Evolutionary conservation across 768 basidiomycete genomes (phyloP).

Genomic region (Panus rudis): DNA sequence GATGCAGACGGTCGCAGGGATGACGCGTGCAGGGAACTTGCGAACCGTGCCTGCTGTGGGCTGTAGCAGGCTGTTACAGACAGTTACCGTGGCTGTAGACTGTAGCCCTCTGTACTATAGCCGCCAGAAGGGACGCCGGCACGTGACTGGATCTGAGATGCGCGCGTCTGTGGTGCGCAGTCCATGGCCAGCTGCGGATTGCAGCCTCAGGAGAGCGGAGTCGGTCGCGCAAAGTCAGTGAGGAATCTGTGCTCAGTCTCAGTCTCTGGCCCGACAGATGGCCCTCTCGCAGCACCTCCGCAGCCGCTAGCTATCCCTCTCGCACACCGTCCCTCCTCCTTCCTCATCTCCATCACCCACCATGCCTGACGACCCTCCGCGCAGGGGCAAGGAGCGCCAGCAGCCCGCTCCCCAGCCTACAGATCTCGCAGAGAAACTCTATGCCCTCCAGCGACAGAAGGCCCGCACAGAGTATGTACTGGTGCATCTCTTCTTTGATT

Average conservation of each 20-base stretch:
- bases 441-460: constrained; percentile 59
- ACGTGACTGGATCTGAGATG: constrained; percentile 1
- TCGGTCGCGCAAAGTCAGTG: constrained; percentile 5
- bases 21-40: too few species aligned
- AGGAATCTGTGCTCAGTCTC: constrained; percentile 9
- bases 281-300: too few species aligned
- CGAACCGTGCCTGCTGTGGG: too few species aligned
- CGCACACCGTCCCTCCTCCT: constrained; percentile 95
- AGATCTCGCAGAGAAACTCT: constrained; percentile 56
- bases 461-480: constrained; percentile 43
- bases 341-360: constrained; percentile 85
- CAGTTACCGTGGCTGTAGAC: too few species aligned
- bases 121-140: constrained; percentile 1
- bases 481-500: background rate
- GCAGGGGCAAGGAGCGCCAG: constrained; percentile 30
- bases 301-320: constrained; percentile 18
- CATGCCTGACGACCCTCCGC: constrained; percentile 20
- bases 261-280: constrained; percentile 7
- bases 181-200: constrained; percentile 7
- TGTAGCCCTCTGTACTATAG: too few species aligned
- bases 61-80: too few species aligned
- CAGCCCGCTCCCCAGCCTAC: constrained; percentile 28
- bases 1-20: too few species aligned
- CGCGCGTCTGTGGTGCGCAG: constrained; percentile 11
- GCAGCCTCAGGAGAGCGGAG: constrained; percentile 3